Percentiles rank a stretch among this genome's conserved stretches.
Conservation (phyloP, 108 stramenopile genomes). For the Cyclotella choctawhatcheeana region DNA sequence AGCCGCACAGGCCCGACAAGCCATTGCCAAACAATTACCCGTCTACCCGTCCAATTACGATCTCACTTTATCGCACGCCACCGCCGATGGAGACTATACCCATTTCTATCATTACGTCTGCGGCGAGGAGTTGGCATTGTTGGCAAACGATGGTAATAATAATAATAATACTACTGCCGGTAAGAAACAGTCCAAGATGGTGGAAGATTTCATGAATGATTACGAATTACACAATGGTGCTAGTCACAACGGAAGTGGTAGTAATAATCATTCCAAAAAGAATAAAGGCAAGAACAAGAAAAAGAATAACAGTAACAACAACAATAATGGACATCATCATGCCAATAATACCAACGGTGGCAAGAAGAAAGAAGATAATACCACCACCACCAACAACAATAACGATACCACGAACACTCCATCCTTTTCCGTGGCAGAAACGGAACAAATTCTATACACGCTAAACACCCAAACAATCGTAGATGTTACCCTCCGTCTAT, state of each 20-base stretch:
- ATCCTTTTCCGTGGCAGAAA: constrained; percentile 24
- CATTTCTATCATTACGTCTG: constrained; percentile 78
- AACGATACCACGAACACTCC: background rate
- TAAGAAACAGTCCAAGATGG: too few relatives aligned
- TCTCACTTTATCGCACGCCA: constrained; percentile 34
- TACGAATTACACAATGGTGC: too few relatives aligned
- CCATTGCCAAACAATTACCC: constrained; percentile 6
- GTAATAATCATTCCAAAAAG: constrained; percentile 33
- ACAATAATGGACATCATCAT: constrained; percentile 6
- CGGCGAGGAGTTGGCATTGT: constrained; percentile 67
- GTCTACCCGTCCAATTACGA: constrained; percentile 28
- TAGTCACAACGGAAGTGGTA: constrained; percentile 7
- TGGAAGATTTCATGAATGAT: too few relatives aligned
- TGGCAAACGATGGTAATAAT: constrained; percentile 6
- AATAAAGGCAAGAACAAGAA: constrained; percentile 50
- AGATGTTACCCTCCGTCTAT: constrained; percentile 58
- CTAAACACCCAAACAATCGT: constrained; percentile 60
- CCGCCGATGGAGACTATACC: constrained; percentile 56
- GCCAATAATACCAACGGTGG: constrained; percentile 59
- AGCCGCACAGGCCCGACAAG: constrained; percentile 28
- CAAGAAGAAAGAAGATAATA: constrained; percentile 9
- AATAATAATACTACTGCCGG: too few relatives aligned
- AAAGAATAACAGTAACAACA: background rate
- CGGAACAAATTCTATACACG: constrained; percentile 54
- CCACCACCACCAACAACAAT: constrained; percentile 8